Conservation (phyloP, 257 asterid species). For the Solanum medicagineum region DNA sequence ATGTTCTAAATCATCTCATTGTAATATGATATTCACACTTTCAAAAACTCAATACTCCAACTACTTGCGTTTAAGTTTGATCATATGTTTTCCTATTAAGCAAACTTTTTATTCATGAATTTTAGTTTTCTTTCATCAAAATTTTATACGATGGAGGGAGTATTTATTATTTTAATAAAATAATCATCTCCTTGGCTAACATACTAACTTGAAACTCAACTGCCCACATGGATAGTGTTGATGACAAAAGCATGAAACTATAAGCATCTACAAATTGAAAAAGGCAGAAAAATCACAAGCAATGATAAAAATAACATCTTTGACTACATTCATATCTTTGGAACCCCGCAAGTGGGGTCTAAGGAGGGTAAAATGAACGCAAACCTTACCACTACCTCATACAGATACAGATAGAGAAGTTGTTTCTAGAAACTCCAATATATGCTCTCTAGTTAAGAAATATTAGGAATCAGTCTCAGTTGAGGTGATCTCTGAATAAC, state of each 20-base stretch:
- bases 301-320: background rate
- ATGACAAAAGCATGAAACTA: background rate
- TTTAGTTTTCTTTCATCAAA: background rate
- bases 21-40: background rate
- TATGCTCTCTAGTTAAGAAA: background rate
- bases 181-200: background rate
- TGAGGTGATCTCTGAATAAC: background rate
- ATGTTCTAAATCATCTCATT: background rate
- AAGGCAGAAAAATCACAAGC: background rate
- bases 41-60: background rate
- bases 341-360: too few species aligned
- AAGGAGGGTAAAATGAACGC: too few species aligned
- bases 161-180: background rate
- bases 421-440: too few species aligned
- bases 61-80: background rate
- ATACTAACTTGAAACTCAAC: background rate
- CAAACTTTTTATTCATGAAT: background rate
- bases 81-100: background rate
- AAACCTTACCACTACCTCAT: too few species aligned
- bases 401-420: too few species aligned
- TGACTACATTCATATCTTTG: background rate
- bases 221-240: background rate
- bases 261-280: background rate
- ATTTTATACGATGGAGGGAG: background rate
- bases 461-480: conserved; percentile 2